These are phyloP conservation scores for Capsicum baccatum DNA, from an alignment of 257 asterid genomes.

Conservation along the genomic window DNA sequence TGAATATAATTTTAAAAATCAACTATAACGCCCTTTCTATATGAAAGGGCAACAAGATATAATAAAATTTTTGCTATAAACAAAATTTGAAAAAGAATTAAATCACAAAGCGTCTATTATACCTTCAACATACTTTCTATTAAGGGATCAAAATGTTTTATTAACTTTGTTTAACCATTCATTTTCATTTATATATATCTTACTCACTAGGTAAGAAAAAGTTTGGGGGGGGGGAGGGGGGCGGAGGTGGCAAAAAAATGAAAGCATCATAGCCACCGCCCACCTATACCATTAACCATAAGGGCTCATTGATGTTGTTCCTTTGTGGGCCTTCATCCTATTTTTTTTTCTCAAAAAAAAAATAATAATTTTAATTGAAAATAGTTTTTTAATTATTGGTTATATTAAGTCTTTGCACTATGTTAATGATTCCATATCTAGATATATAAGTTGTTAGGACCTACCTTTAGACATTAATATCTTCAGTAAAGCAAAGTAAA, in stretches of 20 bases:
- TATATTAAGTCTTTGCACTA: slow-evolving; percentile 31
- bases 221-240: background rate
- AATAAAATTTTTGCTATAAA: no score
- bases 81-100: no score
- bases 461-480: slow-evolving; percentile 10
- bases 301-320: slow-evolving; percentile 36
- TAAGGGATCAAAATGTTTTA: background rate
- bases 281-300: slow-evolving; percentile 42
- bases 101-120: no score
- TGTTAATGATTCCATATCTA: slow-evolving; percentile 35
- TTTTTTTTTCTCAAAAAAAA: background rate
- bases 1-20: background rate
- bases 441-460: background rate
- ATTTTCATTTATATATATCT: background rate
- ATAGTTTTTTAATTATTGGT: background rate
- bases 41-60: background rate
- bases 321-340: slow-evolving; percentile 37
- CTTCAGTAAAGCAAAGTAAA: slow-evolving; percentile 11
- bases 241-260: slow-evolving; percentile 35
- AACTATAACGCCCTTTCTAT: background rate
- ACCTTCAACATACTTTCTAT: no score
- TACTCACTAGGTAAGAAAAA: slow-evolving; percentile 27
- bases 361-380: slow-evolving; percentile 2
- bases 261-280: slow-evolving; percentile 48
- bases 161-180: background rate